A percentile compares a stretch with the other conserved stretches of the same genome.
Evolutionary conservation across 208 protist genomes (phyloP).

Genomic region (Leishmania arabica): DNA sequence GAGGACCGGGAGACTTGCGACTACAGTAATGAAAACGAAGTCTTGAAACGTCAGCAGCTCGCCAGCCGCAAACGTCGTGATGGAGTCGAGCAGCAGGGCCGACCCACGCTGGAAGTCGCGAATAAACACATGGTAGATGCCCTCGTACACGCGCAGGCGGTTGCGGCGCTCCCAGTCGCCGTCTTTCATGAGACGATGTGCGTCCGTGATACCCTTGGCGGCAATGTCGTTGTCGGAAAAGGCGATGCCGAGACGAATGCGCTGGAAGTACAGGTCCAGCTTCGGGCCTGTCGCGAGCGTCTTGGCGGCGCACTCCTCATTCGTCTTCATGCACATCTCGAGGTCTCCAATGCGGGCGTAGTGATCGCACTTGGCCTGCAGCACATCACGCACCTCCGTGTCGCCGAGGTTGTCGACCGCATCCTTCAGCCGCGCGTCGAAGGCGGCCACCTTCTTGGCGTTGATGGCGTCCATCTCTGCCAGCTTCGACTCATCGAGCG

Average conservation of each 20-base stretch:
- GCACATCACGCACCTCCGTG: conserved; percentile 95
- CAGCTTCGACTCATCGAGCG: conserved; percentile 62
- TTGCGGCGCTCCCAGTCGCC: conserved; percentile 99
- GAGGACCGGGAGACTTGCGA: conserved; percentile 90
- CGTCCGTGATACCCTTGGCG: conserved; percentile 90
- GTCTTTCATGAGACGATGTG: conserved; percentile 95
- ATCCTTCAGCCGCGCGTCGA: conserved; percentile 92
- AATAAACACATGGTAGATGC: conserved; percentile 94
- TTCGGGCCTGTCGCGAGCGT: conserved; percentile 94
- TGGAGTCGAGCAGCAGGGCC: conserved; percentile 94
- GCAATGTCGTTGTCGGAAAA: conserved; percentile 94
- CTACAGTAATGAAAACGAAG: conserved; percentile 96
- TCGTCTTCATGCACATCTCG: conserved; percentile 90
- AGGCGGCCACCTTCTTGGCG: conserved; percentile 67
- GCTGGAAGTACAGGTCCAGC: conserved; percentile 96
- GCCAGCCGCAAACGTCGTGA: conserved; percentile 98
- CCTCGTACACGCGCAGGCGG: conserved; percentile 99
- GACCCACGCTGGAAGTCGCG: conserved; percentile 95
- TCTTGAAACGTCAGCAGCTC: conserved; percentile 95
- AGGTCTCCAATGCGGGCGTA: conserved; percentile 96
- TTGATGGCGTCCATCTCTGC: conserved; percentile 82
- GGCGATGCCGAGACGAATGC: conserved; percentile 96
- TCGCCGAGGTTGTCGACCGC: conserved; percentile 97
- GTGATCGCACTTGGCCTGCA: conserved; percentile 94
- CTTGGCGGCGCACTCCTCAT: conserved; percentile 93